phyloP scores from a whole-genome alignment of 306 rosid genomes.

The Vigna mungo region DNA sequence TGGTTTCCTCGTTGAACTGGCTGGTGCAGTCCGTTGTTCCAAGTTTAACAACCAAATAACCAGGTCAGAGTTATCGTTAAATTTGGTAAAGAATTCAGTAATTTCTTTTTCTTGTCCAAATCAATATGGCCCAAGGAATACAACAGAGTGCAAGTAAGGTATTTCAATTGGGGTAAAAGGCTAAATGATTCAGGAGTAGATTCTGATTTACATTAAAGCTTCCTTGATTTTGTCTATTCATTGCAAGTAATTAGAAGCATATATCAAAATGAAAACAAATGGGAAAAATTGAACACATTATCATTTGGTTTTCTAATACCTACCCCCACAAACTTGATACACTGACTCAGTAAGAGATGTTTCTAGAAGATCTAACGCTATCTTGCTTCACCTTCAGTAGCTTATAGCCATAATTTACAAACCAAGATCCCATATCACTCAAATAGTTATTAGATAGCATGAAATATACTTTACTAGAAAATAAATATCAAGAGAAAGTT shows the following conservation, averaged over 20 bases:
- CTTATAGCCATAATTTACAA: conserved; percentile 24
- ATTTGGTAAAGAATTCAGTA: background rate
- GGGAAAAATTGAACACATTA: background rate
- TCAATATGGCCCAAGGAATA: conserved; percentile 5
- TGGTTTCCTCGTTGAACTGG: no score
- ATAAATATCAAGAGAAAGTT: conserved; percentile 5
- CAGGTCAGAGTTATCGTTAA: background rate
- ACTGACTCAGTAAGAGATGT: background rate
- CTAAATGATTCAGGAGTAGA: background rate
- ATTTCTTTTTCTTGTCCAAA: background rate
- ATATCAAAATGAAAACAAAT: background rate
- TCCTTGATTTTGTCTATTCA: conserved; percentile 2
- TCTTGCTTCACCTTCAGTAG: conserved; percentile 29
- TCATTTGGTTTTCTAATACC: conserved; percentile 1
- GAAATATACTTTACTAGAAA: background rate
- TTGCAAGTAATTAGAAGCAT: conserved; percentile 10
- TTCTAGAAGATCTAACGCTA: background rate
- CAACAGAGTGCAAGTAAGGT: background rate
- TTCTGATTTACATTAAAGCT: conserved; percentile 8
- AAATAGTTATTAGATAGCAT: background rate
- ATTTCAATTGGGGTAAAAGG: background rate
- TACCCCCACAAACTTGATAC: background rate
- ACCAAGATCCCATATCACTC: conserved; percentile 20
- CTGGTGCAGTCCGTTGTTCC: no score
- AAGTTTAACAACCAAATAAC: background rate